Conservation (phyloP, 2,329 filamentous ascomycete species). For the Westerdykella ornata region DNA sequence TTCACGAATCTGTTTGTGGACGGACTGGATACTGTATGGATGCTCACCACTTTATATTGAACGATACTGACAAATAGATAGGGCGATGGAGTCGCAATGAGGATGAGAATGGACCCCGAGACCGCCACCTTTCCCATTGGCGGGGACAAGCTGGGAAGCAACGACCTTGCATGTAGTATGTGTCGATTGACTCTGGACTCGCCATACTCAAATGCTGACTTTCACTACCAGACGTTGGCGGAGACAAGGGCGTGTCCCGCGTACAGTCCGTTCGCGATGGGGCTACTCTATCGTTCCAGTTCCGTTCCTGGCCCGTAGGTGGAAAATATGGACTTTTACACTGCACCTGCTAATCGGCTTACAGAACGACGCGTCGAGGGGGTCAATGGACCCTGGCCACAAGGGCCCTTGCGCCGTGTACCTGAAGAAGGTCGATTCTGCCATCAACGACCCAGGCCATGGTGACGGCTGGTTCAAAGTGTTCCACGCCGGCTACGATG, state of each 20-base stretch:
- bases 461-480: slow-evolving; percentile 75
- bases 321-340: too few relatives aligned
- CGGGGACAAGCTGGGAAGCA: slow-evolving; percentile 44
- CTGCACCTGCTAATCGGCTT: too few relatives aligned
- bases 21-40: slow-evolving; percentile 25
- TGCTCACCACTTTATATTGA: background rate
- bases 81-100: slow-evolving; percentile 65
- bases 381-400: slow-evolving; percentile 55
- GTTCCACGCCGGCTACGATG: slow-evolving; percentile 61
- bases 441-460: slow-evolving; percentile 44
- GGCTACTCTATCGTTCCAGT: slow-evolving; percentile 59
- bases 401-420: slow-evolving; percentile 68
- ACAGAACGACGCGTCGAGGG: slow-evolving; percentile 49
- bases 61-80: slow-evolving; percentile 36
- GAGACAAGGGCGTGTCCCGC: slow-evolving; percentile 44
- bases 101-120: slow-evolving; percentile 52
- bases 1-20: slow-evolving; percentile 34
- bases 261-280: slow-evolving; percentile 46
- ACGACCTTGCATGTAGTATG: slow-evolving; percentile 66
- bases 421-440: slow-evolving; percentile 60
- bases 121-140: slow-evolving; percentile 54
- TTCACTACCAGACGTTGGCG: slow-evolving; percentile 39
- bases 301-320: slow-evolving; percentile 56
- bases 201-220: slow-evolving; percentile 8
- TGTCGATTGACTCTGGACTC: slow-evolving; percentile 3